Evolutionary conservation across 495 filamentous ascomycete species (phyloP), one percentile per base, ranked within the genome.

Genomic region (Apiosordaria backusii): DNA sequence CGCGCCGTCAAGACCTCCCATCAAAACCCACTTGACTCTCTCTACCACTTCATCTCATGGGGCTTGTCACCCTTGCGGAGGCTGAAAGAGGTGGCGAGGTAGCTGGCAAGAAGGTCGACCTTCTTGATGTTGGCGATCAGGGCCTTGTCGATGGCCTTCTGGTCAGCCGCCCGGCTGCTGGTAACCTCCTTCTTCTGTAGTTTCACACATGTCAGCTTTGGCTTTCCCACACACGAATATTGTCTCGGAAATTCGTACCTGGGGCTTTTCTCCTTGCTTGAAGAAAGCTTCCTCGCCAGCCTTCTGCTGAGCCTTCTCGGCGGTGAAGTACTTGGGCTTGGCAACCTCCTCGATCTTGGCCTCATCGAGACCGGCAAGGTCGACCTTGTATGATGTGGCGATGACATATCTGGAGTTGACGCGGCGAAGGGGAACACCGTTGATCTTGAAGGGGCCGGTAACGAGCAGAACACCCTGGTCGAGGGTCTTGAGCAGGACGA

Each of bases 351-450:
- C 89, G 71, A 98, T 75, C 76, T 90, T 89, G 76, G 86, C 85
- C 75, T 84, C 75, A 82, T 97, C 92, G 75, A 98, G 80, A 77
- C 92, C 92, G 73, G 85, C 79, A 64, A 98, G 80, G 78, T 97
- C 90, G 71, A 99, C 86, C 80, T 89, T 91, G 74, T 88, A 89
- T 75, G 90, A 96, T 72, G 96, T 99, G 76, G 93, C 94, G 80
- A 98, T 98, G 69, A 99, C 96, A 83, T 98, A 99, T 86, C 96
- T 89, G 74, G 94, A 83, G 85, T 99, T 99, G 76, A 99, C 95
- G 81, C 96, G 88, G 80, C 96, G 89, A 75, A 99, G 90, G 68
- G 96, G 96, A 68, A 99, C 96, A 82, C 96, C 96, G 84, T 99
- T 99, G 85, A 98, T 89, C 89, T 97, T 98, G 90, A 97, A 99